Base-by-base conservation (phyloP, 2,329 filamentous ascomycete genomes). In the Ophiocordyceps sinensis region DNA sequence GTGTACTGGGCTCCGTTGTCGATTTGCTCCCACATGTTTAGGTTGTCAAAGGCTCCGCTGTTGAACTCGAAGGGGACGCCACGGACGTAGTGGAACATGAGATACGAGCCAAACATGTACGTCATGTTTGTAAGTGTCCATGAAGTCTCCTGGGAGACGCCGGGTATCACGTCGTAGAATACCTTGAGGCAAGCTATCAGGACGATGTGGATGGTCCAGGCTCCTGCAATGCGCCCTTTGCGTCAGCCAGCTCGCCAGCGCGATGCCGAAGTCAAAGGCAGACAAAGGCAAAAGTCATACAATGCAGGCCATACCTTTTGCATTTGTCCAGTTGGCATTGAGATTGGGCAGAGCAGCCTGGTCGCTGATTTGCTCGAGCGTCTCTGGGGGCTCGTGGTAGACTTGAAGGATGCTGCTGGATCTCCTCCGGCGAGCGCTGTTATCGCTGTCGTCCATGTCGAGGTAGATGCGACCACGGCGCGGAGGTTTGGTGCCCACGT, bases 21-120 rank as follows among this genome's bases (percentile, higher is more conserved):
- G 61, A 98, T 98, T 67, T 98, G 91, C 69, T 98, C 91, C 91
- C 91, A 98, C 91, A 98, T 96, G 68, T 96, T 98, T 57, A 98
- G 74, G 63, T 98, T 96, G 71, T 98, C 91, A 64, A 96, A 98
- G 52, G 91, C 91, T 44, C 91, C 91, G 43, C 85, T 82, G 60
- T 98, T 98, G 74, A 98, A 98, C 63, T 98, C 91, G 59, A 98
- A 98, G 6, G 91, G 91, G 37, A 96, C 86, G 52, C 91, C 91
- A 58, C 89, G 86, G 52, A 98, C 91, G 72, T 86, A 94, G 66
- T 98, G 91, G 66, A 98, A 98, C 91, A 98, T 98, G 63, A 98
- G 77, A 64, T 96, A 98, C 35, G 89, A 95, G 55, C 87, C 88
- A 56, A 91, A 84, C 88, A 96, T 96, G 73, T 98, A 98, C 40